Evolutionary conservation across 2,329 filamentous ascomycete species (phyloP), one percentile per base, ranked within the genome.

Genomic region (Sporothrix dimorphospora): DNA sequence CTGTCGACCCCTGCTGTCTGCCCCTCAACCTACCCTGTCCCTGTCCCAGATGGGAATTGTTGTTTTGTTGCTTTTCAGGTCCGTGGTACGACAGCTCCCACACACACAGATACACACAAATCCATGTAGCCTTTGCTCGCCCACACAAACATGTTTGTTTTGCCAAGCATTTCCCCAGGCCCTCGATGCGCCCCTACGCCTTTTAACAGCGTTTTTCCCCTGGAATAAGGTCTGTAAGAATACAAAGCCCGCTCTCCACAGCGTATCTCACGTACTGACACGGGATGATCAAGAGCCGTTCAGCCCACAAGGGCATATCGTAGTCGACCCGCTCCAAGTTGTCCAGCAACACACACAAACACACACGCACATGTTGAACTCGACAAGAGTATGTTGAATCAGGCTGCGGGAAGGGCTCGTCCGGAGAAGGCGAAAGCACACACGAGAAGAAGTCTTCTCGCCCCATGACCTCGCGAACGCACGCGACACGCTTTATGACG

Each of bases 121-220:
- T 63, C 57, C 34, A 24, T 42, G 38, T n/a, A 63, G 57, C 34
- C 57, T 14, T n/a, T 40, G 12, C 24, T 40, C n/a, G n/a, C 42
- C 19, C 57, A 42, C 57, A 63, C n/a, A 63, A 63, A 47, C 61
- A 65, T 47, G 24, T 65, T 65, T 47, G 40, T 65, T 47, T 65
- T 65, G 61, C 61, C 61, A 47, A 65, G 61, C 40, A 11, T 19
- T 19, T 65, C 45, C 40, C 40, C 40, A 40, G 40, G 61, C 14
- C 12, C 21, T 19, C 21, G 61, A 61, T 61, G 34, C n/a, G 12
- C 19, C 57, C 34, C 57, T 57, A 57, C 16, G 53, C 53, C 53
- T 16, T 34, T n/a, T n/a, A n/a, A n/a, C 53, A 30, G 27, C 24
- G 12, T 19, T 57, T 57, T 19, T 16, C 5, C 16, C 27, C 24